Conservation (phyloP, 2,329 filamentous ascomycete species). For the Penicillium glabrum region DNA sequence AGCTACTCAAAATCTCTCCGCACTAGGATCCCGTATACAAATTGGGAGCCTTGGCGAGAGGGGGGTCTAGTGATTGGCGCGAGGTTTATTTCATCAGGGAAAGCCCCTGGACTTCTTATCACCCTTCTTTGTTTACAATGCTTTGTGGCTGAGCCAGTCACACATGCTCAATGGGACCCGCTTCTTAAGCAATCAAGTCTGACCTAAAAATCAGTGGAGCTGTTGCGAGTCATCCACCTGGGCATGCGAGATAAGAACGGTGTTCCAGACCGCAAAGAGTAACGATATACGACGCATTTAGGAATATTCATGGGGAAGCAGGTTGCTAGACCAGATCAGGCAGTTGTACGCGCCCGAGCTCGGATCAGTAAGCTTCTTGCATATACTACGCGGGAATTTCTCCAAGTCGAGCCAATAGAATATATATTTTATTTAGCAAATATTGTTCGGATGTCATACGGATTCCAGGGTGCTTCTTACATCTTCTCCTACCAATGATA, state of each 20-base stretch:
- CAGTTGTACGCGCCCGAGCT: not conserved
- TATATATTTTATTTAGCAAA: too few species aligned
- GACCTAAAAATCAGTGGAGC: not conserved
- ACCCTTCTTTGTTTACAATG: not conserved
- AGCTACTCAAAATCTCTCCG: not conserved
- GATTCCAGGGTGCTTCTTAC: too few species aligned
- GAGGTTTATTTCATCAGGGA: not conserved
- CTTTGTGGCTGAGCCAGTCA: not conserved
- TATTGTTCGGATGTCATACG: too few species aligned
- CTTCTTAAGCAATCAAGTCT: not conserved
- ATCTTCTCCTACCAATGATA: too few species aligned
- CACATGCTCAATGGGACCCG: not conserved
- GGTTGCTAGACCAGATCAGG: slow-evolving; percentile 1
- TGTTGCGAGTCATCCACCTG: not conserved
- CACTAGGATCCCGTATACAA: not conserved
- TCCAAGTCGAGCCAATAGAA: too few species aligned
- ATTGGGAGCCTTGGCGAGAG: not conserved
- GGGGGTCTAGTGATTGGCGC: not conserved
- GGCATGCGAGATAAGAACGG: not conserved
- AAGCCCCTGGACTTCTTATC: not conserved
- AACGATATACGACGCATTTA: not conserved
- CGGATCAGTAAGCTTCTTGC: not conserved
- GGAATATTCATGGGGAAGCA: not conserved
- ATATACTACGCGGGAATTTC: not conserved
- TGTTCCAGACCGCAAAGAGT: not conserved